These are phyloP conservation scores for Paxillus rubicundulus DNA, from an alignment of 768 basidiomycete genomes.

Conservation along the genomic window DNA sequence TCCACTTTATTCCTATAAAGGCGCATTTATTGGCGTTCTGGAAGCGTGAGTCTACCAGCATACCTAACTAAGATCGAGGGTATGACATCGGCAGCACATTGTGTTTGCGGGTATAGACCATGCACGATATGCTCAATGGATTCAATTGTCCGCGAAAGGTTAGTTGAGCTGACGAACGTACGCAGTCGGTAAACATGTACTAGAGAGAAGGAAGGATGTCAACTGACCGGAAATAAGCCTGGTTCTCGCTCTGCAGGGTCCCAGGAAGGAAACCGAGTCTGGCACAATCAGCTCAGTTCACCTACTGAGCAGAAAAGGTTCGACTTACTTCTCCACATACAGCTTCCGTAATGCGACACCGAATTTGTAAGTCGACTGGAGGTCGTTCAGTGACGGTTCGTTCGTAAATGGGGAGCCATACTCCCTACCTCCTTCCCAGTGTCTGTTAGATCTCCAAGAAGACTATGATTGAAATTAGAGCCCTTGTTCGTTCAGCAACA, in stretches of 20 bases:
- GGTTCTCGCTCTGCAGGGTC: constrained; percentile 38
- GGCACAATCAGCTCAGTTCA: neutral
- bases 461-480: constrained; percentile 34
- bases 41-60: neutral
- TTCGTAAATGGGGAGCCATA: neutral
- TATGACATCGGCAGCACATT: constrained; percentile 42
- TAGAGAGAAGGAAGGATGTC: neutral
- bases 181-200: neutral
- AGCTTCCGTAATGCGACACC: constrained; percentile 58
- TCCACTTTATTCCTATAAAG: constrained; percentile 58
- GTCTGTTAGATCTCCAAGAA: constrained; percentile 53
- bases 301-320: neutral
- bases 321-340: constrained; percentile 60
- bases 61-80: constrained; percentile 61
- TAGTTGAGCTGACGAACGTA: constrained; percentile 52
- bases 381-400: constrained; percentile 1
- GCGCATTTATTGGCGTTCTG: neutral
- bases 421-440: constrained; percentile 57
- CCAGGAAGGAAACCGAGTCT: constrained; percentile 70
- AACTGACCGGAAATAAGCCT: constrained; percentile 58
- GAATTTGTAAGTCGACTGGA: constrained; percentile 63
- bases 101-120: constrained; percentile 62
- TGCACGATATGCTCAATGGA: constrained; percentile 71
- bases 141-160: constrained; percentile 75
- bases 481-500: neutral